Conservation (phyloP, 2,329 filamentous ascomycete species). For the Penicillium griseofulvum region DNA sequence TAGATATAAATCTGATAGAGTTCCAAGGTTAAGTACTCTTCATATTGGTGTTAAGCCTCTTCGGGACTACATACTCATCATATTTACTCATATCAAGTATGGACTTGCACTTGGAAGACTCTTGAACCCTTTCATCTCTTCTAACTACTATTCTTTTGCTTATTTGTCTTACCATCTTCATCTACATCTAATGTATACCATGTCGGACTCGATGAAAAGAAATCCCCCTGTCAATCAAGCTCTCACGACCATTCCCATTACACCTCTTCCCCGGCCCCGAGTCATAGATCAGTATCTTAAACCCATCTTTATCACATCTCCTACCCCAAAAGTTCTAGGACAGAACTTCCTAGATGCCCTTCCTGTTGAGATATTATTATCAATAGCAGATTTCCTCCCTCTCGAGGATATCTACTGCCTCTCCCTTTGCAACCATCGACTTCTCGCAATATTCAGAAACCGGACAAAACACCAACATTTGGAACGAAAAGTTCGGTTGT, state of each 20-base stretch:
- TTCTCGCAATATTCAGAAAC: neutral
- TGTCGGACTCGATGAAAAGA: neutral
- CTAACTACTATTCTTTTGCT: neutral
- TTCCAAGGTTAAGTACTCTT: neutral
- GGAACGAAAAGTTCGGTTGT: neutral
- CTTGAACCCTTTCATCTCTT: neutral
- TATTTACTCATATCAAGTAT: neutral
- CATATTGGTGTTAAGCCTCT: neutral
- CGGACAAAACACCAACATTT: neutral
- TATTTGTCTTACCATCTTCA: neutral
- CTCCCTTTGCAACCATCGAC: neutral
- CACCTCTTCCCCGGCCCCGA: neutral
- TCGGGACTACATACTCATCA: neutral
- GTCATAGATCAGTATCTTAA: neutral
- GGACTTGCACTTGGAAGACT: neutral
- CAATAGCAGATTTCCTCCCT: neutral
- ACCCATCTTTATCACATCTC: neutral
- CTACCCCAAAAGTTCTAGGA: neutral
- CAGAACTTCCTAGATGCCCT: neutral
- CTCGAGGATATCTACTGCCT: neutral
- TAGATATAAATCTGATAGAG: neutral
- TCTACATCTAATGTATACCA: no score
- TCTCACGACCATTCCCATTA: neutral
- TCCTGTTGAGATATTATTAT: neutral
- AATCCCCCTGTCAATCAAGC: neutral